Base-by-base conservation (phyloP, 805 yeast species). In the Saccharomycopsis sp. region DNA sequence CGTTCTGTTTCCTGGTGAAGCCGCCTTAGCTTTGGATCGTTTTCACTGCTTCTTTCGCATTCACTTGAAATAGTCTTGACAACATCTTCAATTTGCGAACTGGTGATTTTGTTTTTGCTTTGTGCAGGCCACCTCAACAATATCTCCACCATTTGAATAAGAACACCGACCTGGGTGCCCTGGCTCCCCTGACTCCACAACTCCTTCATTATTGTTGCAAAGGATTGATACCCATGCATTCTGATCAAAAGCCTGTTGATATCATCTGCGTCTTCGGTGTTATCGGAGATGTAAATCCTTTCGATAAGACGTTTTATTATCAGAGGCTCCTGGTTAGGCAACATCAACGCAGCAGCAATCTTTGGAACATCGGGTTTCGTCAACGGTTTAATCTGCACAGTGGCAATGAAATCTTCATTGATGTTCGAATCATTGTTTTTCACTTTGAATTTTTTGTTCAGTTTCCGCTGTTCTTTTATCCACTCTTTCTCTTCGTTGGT, bases 151-250 rank as follows among this genome's bases (percentile, higher is more conserved):
- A 84, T 68, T 51, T 66, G 58, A n/a, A 25, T 18, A 3, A 37
- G 13, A 3, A 43, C 37, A 30, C 23, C 16, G 7, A 15, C 7
- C 17, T 12, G 13, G 27, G 9, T 25, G 12, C n/a, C 2, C 10
- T 30, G 30, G 7, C 18, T 15, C 17, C 34, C 35, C 6, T 29
- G 27, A 19, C 64, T 57, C 39, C 57, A 55, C 4, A 43, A 43
- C 33, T 45, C 63, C 46, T 68, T 66, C 39, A 87, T 54, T 4
- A 84, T 61, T 10, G 77, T 71, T 12, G 82, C 73, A 39, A 88
- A 65, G 15, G 92, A 77, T 53, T 79, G 79, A 59, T 86, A 83
- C 9, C 97, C 98, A 57, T 88, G 98, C 53, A 86, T 68, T 46
- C 78, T 71, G 52, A 85, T 74, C 32, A 88, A 74, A 23, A 71